These are phyloP conservation scores for Pseudopithomyces maydicus DNA, from an alignment of 2,329 filamentous ascomycete species.

Conservation along the genomic window DNA sequence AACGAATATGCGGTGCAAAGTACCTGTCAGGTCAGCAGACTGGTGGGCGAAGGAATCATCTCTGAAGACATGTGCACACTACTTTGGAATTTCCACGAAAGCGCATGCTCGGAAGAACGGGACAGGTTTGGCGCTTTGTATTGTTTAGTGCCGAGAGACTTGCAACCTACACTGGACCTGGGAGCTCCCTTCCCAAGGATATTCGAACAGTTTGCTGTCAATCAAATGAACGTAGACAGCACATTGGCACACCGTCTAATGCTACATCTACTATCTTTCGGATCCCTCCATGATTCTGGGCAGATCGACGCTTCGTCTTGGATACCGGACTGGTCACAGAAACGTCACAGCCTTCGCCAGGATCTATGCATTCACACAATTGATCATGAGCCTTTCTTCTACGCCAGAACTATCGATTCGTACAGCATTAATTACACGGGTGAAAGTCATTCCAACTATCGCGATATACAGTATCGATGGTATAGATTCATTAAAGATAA, in stretches of 20 bases:
- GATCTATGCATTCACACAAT: background rate
- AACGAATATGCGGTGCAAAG: background rate
- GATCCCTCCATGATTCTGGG: background rate
- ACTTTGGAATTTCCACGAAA: background rate
- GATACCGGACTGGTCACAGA: constrained; percentile 2
- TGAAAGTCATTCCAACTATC: no score
- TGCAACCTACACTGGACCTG: background rate
- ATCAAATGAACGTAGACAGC: background rate
- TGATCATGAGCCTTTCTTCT: background rate
- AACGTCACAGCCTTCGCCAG: background rate
- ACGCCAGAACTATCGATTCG: background rate
- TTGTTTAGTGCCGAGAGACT: background rate
- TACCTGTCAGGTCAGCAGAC: background rate
- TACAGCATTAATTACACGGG: background rate
- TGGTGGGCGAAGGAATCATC: background rate
- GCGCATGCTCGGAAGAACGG: background rate
- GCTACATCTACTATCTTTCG: background rate
- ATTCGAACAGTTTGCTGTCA: background rate
- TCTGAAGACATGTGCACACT: background rate
- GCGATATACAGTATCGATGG: background rate
- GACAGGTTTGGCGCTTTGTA: background rate
- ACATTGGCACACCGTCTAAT: background rate
- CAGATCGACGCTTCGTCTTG: background rate
- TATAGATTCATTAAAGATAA: background rate
- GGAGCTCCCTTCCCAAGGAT: background rate